Evolutionary conservation across 495 filamentous ascomycete genomes (phyloP).

Genomic region (Jackrogersella multiformis): DNA sequence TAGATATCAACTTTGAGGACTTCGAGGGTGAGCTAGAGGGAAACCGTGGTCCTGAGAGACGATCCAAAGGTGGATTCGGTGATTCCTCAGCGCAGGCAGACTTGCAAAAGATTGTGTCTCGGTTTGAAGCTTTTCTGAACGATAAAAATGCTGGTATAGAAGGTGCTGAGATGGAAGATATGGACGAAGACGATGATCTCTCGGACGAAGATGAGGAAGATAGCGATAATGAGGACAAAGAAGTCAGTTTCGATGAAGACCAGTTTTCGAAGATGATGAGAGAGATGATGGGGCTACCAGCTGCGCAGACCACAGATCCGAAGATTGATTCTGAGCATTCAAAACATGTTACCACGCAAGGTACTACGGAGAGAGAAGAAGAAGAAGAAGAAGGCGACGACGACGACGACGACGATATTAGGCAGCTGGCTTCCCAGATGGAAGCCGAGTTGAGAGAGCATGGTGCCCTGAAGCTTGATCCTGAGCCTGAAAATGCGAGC

Average conservation of each 20-base stretch:
- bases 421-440: slow-evolving; percentile 77
- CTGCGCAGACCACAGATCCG: slow-evolving; percentile 33
- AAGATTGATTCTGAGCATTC: slow-evolving; percentile 43
- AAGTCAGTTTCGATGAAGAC: slow-evolving; percentile 82
- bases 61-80: slow-evolving; percentile 66
- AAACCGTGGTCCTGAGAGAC: slow-evolving; percentile 31
- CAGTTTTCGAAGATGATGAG: slow-evolving; percentile 89
- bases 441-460: slow-evolving; percentile 81
- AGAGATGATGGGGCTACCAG: slow-evolving; percentile 90
- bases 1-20: slow-evolving; percentile 89
- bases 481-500: slow-evolving; percentile 34
- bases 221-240: slow-evolving; percentile 73
- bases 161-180: slow-evolving; percentile 80
- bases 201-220: slow-evolving; percentile 62
- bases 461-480: slow-evolving; percentile 76
- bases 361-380: slow-evolving; percentile 39
- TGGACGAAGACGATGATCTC: slow-evolving; percentile 72
- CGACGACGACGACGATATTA: slow-evolving; percentile 75
- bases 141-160: slow-evolving; percentile 83
- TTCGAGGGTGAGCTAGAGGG: slow-evolving; percentile 79
- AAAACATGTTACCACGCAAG: neutral
- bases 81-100: slow-evolving; percentile 82
- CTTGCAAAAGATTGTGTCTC: slow-evolving; percentile 84
- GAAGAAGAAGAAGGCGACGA: slow-evolving; percentile 71
- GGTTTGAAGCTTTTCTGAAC: slow-evolving; percentile 93